Conservation (phyloP, 768 basidiomycete species). For the Lactifluus pinguis region DNA sequence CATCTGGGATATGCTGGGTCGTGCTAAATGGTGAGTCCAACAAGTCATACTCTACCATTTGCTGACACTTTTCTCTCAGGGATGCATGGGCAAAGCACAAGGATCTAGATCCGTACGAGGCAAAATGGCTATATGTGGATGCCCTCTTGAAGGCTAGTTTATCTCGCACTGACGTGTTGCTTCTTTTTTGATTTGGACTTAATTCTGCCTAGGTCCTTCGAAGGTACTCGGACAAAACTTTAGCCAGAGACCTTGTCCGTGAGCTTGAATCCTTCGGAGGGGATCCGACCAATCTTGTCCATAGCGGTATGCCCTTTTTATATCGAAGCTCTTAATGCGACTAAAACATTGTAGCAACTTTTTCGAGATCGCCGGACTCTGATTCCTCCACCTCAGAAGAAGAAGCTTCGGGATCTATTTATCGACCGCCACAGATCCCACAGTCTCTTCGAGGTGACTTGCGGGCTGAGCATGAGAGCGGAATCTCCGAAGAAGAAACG, state of each 20-base stretch:
- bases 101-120: conserved; percentile 67
- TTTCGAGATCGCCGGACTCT: conserved; percentile 44
- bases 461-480: conserved; percentile 19
- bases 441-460: conserved; percentile 11
- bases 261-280: conserved; percentile 74
- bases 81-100: conserved; percentile 95
- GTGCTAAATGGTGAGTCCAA: conserved; percentile 80
- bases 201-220: conserved; percentile 48
- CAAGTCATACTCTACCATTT: conserved; percentile 2
- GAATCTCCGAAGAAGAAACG: conserved; percentile 18
- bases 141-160: conserved; percentile 68
- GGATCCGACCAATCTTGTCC: conserved; percentile 52
- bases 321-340: background rate
- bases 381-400: conserved; percentile 58
- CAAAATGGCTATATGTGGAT: conserved; percentile 86
- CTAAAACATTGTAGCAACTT: conserved; percentile 25
- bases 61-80: conserved; percentile 36
- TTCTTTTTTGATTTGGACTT: background rate
- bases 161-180: background rate
- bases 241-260: conserved; percentile 62
- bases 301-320: conserved; percentile 44
- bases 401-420: conserved; percentile 21
- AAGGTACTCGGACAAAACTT: conserved; percentile 77
- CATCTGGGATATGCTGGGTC: conserved; percentile 83
- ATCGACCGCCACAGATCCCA: conserved; percentile 10